Conservation (phyloP, 2,329 filamentous ascomycete species). For the Ophiostoma ulmi region DNA sequence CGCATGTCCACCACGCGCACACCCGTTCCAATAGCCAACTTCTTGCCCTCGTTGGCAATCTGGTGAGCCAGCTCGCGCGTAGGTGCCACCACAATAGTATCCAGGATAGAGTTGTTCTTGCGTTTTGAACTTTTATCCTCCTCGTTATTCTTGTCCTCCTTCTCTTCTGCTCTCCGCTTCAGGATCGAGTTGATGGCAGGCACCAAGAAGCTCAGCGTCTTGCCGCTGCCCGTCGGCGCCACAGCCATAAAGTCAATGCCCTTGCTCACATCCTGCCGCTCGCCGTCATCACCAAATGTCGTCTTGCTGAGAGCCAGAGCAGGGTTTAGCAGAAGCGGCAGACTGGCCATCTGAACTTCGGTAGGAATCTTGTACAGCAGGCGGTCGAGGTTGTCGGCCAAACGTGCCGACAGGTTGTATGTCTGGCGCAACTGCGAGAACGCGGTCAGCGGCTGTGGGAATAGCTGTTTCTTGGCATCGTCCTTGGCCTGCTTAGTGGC, state of each 20-base stretch:
- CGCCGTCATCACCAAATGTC: slow-evolving; percentile 24
- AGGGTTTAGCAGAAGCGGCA: slow-evolving; percentile 69
- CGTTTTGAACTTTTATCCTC: slow-evolving; percentile 34
- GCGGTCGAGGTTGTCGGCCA: slow-evolving; percentile 73
- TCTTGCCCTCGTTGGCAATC: slow-evolving; percentile 80
- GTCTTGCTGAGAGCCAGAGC: slow-evolving; percentile 44
- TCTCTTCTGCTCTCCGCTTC: slow-evolving; percentile 47
- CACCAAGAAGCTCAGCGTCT: slow-evolving; percentile 89
- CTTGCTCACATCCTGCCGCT: slow-evolving; percentile 31
- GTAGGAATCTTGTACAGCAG: slow-evolving; percentile 86
- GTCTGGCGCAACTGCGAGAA: slow-evolving; percentile 67
- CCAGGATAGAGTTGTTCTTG: slow-evolving; percentile 48
- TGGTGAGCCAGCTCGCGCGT: slow-evolving; percentile 75
- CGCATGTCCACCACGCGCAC: slow-evolving; percentile 76
- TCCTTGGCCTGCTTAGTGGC: slow-evolving; percentile 39
- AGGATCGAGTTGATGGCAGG: slow-evolving; percentile 75
- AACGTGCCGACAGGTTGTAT: slow-evolving; percentile 67
- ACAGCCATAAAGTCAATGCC: slow-evolving; percentile 75
- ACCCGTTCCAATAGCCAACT: slow-evolving; percentile 65
- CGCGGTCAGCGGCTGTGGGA: slow-evolving; percentile 70
- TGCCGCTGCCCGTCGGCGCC: slow-evolving; percentile 92
- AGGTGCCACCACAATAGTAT: slow-evolving; percentile 68
- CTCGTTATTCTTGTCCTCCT: slow-evolving; percentile 35
- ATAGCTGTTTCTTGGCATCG: slow-evolving; percentile 58
- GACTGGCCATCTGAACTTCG: slow-evolving; percentile 82